These are phyloP conservation scores for Nemania abortiva DNA, from an alignment of 2,329 filamentous ascomycete species.

Conservation along the genomic window DNA sequence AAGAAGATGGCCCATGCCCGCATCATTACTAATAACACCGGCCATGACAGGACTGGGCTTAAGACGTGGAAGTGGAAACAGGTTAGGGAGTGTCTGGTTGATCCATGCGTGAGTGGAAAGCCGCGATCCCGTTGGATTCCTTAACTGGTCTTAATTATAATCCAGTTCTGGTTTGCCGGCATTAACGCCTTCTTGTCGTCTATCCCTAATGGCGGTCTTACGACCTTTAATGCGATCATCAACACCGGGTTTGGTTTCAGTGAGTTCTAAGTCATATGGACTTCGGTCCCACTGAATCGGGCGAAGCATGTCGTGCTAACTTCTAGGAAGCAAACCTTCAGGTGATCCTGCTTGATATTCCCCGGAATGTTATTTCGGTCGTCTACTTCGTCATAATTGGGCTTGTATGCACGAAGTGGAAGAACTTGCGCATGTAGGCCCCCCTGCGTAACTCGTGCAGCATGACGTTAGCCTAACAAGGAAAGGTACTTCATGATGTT, in stretches of 20 bases:
- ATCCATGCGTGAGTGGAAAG: conserved; percentile 48
- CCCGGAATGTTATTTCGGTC: conserved; percentile 48
- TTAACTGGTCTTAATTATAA: background rate
- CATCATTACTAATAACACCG: conserved; percentile 54
- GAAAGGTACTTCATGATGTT: conserved; percentile 55
- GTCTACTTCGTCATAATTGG: conserved; percentile 54
- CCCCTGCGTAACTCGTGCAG: background rate
- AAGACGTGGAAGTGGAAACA: conserved; percentile 56
- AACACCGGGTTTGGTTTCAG: conserved; percentile 54
- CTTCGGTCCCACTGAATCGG: background rate
- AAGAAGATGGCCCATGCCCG: conserved; percentile 54
- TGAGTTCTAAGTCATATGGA: conserved; percentile 35
- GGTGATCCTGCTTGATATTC: conserved; percentile 3
- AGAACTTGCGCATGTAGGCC: conserved; percentile 52
- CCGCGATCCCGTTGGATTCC: background rate
- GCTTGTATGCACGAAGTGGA: conserved; percentile 49
- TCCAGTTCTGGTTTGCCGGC: conserved; percentile 54
- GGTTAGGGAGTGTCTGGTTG: conserved; percentile 52
- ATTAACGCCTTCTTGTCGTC: conserved; percentile 54
- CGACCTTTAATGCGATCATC: conserved; percentile 53
- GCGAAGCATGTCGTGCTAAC: background rate
- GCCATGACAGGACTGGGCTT: conserved; percentile 54
- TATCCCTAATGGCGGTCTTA: conserved; percentile 54
- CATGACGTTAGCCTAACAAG: background rate
- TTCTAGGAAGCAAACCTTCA: background rate